Evolutionary conservation across 2,329 filamentous ascomycete species (phyloP), one percentile per base, ranked within the genome.

Genomic region (Botryotinia narcissicola): DNA sequence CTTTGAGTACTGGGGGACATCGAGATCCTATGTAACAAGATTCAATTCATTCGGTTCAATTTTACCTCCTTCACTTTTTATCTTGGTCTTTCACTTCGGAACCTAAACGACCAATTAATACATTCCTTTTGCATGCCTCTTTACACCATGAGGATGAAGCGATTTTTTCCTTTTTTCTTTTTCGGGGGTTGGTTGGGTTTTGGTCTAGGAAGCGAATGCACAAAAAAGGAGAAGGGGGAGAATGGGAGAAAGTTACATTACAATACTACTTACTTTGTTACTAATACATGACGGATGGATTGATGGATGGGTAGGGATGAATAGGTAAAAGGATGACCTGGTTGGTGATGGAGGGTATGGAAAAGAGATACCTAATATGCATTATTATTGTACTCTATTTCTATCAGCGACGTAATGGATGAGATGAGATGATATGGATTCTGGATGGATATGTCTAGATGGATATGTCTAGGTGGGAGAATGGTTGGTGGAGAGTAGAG

Each of bases 271-370:
- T 54, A n/a, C 25, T 51, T 71, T 66, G 70, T 66, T 71, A 22
- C 18, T 71, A 57, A 71, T 71, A 57, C 32, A 71, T 54, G 70
- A 71, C 12, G 37, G 12, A 70, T 60, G 37, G 67, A 32, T 59
- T 51, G 35, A 14, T 48, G 63, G 32, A n/a, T 44, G 18, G n/a
- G 22, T 14, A 29, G 57, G 29, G 35, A n/a, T 18, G 35, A 61
- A 61, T 60, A 37, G 35, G 59, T 16, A n/a, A 59, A 32, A 22
- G 29, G 57, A 61, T 61, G 59, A n/a, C 22, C 8, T 37, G 59
- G 32, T 37, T 35, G 20, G 35, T 14, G 32, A 40, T 35, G 59
- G 18, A 29, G 16, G 25, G 60, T 29, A 20, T 42, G 37, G 25
- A 20, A 63, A 63, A 37, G 60, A 60, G 22, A 60, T 35, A 25